Evolutionary conservation across 768 basidiomycete species (phyloP), one percentile per base, ranked within the genome.

Genomic region (Gautieria morchelliformis): DNA sequence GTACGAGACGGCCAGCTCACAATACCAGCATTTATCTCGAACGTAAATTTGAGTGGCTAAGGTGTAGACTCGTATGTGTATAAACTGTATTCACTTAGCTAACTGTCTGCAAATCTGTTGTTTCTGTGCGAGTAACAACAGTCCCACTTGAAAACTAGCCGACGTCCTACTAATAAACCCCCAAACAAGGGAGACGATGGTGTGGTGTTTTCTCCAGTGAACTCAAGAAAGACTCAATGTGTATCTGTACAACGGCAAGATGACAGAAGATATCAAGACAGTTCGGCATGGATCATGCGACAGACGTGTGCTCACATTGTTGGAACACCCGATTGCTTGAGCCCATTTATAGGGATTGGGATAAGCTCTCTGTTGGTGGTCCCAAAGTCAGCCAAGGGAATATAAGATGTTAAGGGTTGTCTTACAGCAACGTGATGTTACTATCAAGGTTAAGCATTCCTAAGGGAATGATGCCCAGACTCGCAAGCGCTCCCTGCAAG

Each of bases 11-110:
- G 82, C 91, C 5, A 82, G 78, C 62, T 67, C 83, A 56, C 79
- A 81, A 56, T 95, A 95, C 68, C 89, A 91, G 70, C 93, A 89
- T 67, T 75, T 89, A 58, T 82, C 87, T 27, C 79, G 87, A 60
- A 85, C 88, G 62, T 91, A 68, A 79, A 33, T 19, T 35, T 42
- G 19, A 24, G 35, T 58, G n/a, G 48, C 12, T 30, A 14, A 15
- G 19, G 7, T 52, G 51, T 37, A 52, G 12, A 33, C 33, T 20
- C 15, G 2, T 52, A 17, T 39, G 8, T 52, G 32, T 40, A 39
- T 37, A 19, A n/a, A n/a, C 40, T 52, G 32, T 52, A 42, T 63
- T 63, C 17, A 49, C n/a, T 49, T 30, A 49, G 48, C 24, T n/a
- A 17, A 30, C 24, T 6, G 24, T 20, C n/a, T 49, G 20, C 42